These are phyloP conservation scores for Ogataea populi-albae DNA, from an alignment of 805 yeast species.

Conservation along the genomic window DNA sequence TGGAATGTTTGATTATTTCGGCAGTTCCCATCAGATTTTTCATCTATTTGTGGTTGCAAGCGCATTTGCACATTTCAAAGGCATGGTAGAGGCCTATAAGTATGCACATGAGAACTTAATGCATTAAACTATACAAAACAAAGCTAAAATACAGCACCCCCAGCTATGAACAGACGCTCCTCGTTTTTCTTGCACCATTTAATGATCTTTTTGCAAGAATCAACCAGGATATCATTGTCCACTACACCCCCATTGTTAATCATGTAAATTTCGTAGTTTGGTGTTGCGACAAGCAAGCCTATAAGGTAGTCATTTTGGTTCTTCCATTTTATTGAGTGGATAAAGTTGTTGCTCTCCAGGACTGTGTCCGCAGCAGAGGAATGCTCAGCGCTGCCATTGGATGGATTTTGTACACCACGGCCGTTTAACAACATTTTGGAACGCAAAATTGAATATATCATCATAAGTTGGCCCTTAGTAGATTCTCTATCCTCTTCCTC, in stretches of 20 bases:
- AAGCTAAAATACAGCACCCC: conserved; percentile 68
- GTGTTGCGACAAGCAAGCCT: conserved; percentile 29
- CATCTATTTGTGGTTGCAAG: conserved; percentile 77
- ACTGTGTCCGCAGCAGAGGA: conserved; percentile 5
- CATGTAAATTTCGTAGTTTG: conserved; percentile 57
- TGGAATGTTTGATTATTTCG: conserved; percentile 64
- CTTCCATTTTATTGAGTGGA: conserved; percentile 27
- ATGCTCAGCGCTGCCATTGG: background rate
- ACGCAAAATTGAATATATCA: conserved; percentile 27
- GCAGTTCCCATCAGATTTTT: conserved; percentile 84
- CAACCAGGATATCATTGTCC: conserved; percentile 53
- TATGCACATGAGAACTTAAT: conserved; percentile 38
- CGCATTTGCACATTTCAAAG: conserved; percentile 69
- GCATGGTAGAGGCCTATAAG: conserved; percentile 54
- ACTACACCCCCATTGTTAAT: conserved; percentile 55
- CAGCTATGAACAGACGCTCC: conserved; percentile 65
- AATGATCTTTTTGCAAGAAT: conserved; percentile 61
- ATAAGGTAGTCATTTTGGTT: conserved; percentile 21
- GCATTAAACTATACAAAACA: background rate
- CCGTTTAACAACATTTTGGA: conserved; percentile 18
- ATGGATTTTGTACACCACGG: conserved; percentile 1
- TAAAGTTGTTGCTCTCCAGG: conserved; percentile 21
- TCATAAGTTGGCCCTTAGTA: conserved; percentile 26
- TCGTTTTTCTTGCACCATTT: conserved; percentile 76
- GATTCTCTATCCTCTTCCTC: conserved; percentile 11